phyloP scores from a whole-genome alignment of 164 flowering plant species.

The Kalanchoe fedtschenkoi region DNA sequence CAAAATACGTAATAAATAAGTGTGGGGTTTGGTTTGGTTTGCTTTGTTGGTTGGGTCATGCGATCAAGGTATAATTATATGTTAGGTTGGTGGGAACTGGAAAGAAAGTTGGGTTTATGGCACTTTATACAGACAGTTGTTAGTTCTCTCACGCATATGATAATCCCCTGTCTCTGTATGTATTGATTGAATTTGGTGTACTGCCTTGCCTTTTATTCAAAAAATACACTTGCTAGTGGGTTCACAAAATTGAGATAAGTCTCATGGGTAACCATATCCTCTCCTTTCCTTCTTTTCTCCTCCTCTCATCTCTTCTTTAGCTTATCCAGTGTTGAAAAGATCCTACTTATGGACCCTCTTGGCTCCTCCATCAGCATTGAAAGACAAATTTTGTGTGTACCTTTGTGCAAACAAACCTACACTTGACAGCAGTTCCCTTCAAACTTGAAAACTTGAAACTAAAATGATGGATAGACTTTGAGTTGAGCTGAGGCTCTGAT shows the following conservation, averaged over 20 bases:
- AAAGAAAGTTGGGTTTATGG: background rate
- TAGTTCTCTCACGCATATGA: background rate
- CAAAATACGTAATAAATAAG: background rate
- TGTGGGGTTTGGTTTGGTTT: conserved; percentile 14
- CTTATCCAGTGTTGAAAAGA: background rate
- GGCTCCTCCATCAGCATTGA: no score
- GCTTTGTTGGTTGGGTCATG: conserved; percentile 8
- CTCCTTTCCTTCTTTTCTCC: background rate
- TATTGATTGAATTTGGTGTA: background rate
- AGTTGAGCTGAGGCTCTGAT: no score
- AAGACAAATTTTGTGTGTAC: no score
- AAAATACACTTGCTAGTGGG: background rate
- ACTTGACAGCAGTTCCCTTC: background rate
- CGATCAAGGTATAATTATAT: background rate
- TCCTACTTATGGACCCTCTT: no score
- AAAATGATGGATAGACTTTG: background rate
- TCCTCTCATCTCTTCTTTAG: background rate
- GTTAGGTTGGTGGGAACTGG: background rate
- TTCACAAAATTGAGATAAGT: background rate
- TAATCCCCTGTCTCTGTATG: background rate
- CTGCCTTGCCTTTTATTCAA: background rate
- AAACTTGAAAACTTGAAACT: background rate
- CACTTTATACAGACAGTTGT: background rate
- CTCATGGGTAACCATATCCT: no score
- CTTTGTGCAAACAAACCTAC: no score